phyloP scores from a whole-genome alignment of 306 rosid species.

The Cucurbita argyrosperma region DNA sequence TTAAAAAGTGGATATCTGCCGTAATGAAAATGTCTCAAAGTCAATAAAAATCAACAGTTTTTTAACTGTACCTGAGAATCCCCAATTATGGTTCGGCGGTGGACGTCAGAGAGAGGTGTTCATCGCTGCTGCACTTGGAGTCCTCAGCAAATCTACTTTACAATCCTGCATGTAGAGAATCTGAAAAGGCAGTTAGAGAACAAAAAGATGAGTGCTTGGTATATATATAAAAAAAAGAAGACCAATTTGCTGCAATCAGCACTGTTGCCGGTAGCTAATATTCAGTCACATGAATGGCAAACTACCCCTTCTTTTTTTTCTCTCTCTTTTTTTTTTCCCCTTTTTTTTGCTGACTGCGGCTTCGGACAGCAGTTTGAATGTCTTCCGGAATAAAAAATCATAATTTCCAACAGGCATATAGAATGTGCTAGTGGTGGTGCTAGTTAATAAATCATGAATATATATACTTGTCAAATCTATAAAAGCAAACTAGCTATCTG shows the following conservation, averaged over 20 bases:
- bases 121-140: conserved; percentile 1
- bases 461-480: not conserved
- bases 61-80: not conserved
- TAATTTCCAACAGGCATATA: not conserved
- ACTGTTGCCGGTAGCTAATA: not conserved
- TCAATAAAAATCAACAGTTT: not conserved
- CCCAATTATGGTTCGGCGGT: conserved; percentile 16
- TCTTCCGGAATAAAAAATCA: not conserved
- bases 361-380: not conserved
- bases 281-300: not conserved
- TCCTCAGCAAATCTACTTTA: not conserved
- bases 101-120: conserved; percentile 4
- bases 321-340: too few species aligned
- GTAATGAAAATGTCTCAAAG: conserved; percentile 5
- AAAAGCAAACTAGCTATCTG: not conserved
- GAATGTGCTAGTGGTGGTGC: not conserved
- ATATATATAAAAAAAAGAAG: not conserved
- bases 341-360: not conserved
- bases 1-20: conserved; percentile 15
- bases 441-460: not conserved
- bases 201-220: not conserved
- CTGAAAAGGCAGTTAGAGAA: conserved; percentile 3
- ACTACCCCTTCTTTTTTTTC: not conserved
- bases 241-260: not conserved
- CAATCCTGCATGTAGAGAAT: not conserved